Percentiles rank a stretch among this genome's conserved stretches.
Evolutionary conservation across 495 filamentous ascomycete species (phyloP).

Genomic region (Rhizodiscina lignyota): DNA sequence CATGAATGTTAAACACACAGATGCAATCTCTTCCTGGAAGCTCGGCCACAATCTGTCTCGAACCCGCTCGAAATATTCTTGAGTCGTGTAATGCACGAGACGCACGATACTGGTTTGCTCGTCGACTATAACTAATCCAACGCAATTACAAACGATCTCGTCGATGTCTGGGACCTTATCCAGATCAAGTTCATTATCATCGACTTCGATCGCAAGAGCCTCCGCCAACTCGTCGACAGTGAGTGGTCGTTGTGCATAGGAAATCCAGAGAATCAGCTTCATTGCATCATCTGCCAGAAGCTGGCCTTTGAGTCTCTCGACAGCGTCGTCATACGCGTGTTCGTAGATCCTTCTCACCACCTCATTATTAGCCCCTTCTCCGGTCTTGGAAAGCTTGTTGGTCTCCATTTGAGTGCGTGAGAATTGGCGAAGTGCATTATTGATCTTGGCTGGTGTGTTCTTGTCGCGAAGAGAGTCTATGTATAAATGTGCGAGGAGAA

Average conservation of each 20-base stretch:
- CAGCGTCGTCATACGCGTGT: slow-evolving; percentile 26
- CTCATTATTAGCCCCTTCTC: slow-evolving; percentile 1
- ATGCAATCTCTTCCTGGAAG: slow-evolving; percentile 20
- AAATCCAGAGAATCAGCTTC: slow-evolving; percentile 28
- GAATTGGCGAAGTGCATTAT: slow-evolving; percentile 19
- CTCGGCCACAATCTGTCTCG: slow-evolving; percentile 19
- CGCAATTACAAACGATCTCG: slow-evolving; percentile 1
- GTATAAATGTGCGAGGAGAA: slow-evolving; percentile 36
- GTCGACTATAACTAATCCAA: slow-evolving; percentile 1
- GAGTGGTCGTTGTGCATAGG: slow-evolving; percentile 23
- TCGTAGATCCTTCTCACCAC: slow-evolving; percentile 11
- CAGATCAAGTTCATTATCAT: slow-evolving; percentile 1
- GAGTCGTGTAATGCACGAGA: slow-evolving; percentile 38
- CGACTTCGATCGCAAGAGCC: slow-evolving; percentile 26
- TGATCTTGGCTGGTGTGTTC: slow-evolving; percentile 16
- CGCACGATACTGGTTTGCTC: slow-evolving; percentile 21
- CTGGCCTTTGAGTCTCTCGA: slow-evolving; percentile 28
- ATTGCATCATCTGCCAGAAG: slow-evolving; percentile 12
- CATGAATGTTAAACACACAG: slow-evolving; percentile 29
- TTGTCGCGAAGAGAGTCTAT: slow-evolving; percentile 27
- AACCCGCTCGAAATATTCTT: slow-evolving; percentile 32
- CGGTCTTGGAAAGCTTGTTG: not conserved
- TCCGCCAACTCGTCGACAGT: slow-evolving; percentile 27
- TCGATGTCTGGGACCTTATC: not conserved
- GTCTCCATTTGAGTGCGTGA: too few relatives aligned